Conservation (phyloP, 345 rosid genomes). For the Conringia planisiliqua region DNA sequence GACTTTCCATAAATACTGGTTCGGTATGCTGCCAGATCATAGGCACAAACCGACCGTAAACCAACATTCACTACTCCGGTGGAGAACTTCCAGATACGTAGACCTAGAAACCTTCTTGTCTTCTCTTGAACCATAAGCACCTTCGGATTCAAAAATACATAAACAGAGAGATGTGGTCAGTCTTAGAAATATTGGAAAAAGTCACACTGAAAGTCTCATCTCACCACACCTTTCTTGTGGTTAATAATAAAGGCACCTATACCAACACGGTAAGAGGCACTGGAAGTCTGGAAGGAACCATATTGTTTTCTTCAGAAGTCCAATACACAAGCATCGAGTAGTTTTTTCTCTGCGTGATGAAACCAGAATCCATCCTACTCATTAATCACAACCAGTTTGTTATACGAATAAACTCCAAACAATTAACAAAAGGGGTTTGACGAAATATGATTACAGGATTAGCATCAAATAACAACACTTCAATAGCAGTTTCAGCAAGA, state of each 20-base stretch:
- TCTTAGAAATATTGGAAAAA: background rate
- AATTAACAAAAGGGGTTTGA: background rate
- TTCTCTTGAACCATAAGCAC: constrained; percentile 83
- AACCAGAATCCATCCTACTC: constrained; percentile 86
- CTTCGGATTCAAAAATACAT: constrained; percentile 33
- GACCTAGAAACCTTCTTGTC: constrained; percentile 49
- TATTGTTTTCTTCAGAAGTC: constrained; percentile 56
- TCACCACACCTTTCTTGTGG: constrained; percentile 51
- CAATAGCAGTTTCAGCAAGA: constrained; percentile 72
- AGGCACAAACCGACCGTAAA: too few species aligned
- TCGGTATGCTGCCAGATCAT: too few species aligned
- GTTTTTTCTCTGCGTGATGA: constrained; percentile 85
- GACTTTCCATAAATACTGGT: too few species aligned
- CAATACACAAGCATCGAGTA: constrained; percentile 83
- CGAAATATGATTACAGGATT: background rate
- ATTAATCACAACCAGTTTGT: background rate
- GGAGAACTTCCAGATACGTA: constrained; percentile 80
- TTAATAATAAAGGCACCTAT: constrained; percentile 80
- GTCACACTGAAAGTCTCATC: background rate
- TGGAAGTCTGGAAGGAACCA: constrained; percentile 85
- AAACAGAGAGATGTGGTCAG: constrained; percentile 5
- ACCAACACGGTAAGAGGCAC: constrained; percentile 79
- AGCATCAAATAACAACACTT: constrained; percentile 42
- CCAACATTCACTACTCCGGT: too few species aligned
- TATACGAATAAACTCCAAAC: too few species aligned